Conservation (phyloP, 75 land plant genomes). For the Cryptomeria japonica region DNA sequence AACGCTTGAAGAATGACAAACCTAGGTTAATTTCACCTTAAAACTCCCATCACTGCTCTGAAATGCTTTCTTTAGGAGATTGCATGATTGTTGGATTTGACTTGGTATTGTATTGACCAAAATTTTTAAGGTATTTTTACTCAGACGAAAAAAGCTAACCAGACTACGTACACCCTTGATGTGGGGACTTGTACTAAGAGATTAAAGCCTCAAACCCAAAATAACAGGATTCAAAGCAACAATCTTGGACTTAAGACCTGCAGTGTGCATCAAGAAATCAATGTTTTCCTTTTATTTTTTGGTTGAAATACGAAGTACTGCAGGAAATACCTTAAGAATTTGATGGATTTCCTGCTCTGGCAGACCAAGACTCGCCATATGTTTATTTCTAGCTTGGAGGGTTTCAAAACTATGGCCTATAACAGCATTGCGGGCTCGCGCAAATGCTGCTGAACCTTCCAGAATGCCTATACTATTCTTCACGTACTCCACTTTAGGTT, state of each 20-base stretch:
- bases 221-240: conserved; percentile 18
- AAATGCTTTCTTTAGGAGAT: too few species aligned
- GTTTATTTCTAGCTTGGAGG: conserved; percentile 21
- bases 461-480: not conserved
- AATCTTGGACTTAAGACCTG: conserved; percentile 19
- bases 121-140: too few species aligned
- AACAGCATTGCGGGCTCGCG: not conserved
- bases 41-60: too few species aligned
- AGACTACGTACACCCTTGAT: not conserved
- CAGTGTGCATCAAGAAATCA: conserved; percentile 25
- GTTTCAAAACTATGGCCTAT: not conserved
- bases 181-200: not conserved
- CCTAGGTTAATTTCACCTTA: too few species aligned
- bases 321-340: conserved; percentile 21
- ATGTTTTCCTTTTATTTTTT: conserved; percentile 38
- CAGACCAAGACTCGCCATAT: conserved; percentile 38
- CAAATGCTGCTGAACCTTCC: not conserved
- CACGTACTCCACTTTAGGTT: not conserved
- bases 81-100: too few species aligned
- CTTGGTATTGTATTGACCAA: too few species aligned
- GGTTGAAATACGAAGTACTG: conserved; percentile 16
- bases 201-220: conserved; percentile 13
- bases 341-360: conserved; percentile 18
- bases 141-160: not conserved
- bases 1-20: too few species aligned